Conservation (phyloP, 2,329 filamentous ascomycete species). For the Penicillium sp. region DNA sequence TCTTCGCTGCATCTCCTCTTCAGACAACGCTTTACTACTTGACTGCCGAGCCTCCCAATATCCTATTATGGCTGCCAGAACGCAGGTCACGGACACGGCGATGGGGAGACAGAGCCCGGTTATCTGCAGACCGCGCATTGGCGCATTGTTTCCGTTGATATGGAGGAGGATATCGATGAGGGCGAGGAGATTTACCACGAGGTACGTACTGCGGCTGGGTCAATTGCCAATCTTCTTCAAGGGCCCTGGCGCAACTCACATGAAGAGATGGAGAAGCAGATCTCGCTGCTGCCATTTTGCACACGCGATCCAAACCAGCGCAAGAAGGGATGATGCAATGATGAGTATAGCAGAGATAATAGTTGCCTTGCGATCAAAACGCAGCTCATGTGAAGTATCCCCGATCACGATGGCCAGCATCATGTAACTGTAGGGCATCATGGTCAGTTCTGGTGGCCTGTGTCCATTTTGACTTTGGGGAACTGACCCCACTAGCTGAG, state of each 20-base stretch:
- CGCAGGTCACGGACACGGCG: conserved; percentile 31
- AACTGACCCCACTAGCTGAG: conserved; percentile 4
- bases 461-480: neutral
- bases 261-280: neutral
- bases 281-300: neutral
- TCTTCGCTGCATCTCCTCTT: conserved; percentile 43
- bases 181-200: conserved; percentile 29
- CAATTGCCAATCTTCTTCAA: neutral
- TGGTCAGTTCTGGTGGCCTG: neutral
- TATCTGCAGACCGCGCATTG: conserved; percentile 27
- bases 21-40: conserved; percentile 26
- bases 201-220: conserved; percentile 10
- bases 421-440: neutral
- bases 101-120: conserved; percentile 30
- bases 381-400: neutral
- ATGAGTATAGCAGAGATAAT: neutral
- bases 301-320: neutral
- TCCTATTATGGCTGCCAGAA: conserved; percentile 27
- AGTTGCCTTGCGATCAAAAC: neutral
- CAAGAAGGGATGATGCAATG: neutral
- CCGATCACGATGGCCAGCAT: conserved; percentile 1
- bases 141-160: conserved; percentile 31
- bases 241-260: neutral
- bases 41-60: conserved; percentile 20
- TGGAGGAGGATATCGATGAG: conserved; percentile 38